These are phyloP conservation scores for Mycena leptocephala DNA, from an alignment of 768 basidiomycete genomes.

Conservation along the genomic window DNA sequence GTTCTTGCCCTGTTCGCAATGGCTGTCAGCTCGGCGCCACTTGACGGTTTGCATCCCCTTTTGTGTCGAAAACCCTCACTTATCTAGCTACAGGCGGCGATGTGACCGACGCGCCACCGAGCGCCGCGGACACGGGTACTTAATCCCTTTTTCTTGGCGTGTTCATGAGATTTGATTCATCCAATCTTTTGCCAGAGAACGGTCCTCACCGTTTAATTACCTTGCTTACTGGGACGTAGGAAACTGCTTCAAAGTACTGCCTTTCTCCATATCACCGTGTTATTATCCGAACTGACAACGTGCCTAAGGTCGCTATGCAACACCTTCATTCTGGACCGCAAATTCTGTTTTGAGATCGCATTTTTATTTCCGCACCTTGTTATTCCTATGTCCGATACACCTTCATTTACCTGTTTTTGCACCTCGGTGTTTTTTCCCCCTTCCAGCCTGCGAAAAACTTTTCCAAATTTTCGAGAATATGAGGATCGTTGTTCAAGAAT, in stretches of 20 bases:
- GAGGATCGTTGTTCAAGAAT: not conserved
- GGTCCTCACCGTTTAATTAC: slow-evolving; percentile 18
- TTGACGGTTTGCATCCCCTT: slow-evolving; percentile 15
- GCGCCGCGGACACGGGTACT: slow-evolving; percentile 8
- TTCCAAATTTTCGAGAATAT: not conserved
- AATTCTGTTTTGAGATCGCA: slow-evolving; percentile 4
- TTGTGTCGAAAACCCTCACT: not conserved
- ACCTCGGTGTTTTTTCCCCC: not conserved
- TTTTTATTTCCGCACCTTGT: not conserved
- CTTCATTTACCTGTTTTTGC: slow-evolving; percentile 12
- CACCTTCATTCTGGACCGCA: not conserved
- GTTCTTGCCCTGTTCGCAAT: slow-evolving; percentile 22
- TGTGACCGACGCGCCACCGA: slow-evolving; percentile 14
- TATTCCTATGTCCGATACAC: not conserved
- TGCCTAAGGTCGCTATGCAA: slow-evolving; percentile 11
- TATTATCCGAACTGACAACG: not conserved
- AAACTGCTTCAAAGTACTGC: not conserved
- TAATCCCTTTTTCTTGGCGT: not conserved
- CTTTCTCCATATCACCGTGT: not conserved
- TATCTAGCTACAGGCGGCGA: slow-evolving; percentile 4
- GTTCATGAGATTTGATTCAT: not conserved
- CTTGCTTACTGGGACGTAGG: slow-evolving; percentile 7
- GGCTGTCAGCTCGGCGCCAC: slow-evolving; percentile 10
- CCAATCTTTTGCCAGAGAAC: not conserved
- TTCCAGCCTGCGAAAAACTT: not conserved